Evolutionary conservation across 2,329 filamentous ascomycete species (phyloP), one percentile per base, ranked within the genome.

Genomic region (Elsinoe perseae): DNA sequence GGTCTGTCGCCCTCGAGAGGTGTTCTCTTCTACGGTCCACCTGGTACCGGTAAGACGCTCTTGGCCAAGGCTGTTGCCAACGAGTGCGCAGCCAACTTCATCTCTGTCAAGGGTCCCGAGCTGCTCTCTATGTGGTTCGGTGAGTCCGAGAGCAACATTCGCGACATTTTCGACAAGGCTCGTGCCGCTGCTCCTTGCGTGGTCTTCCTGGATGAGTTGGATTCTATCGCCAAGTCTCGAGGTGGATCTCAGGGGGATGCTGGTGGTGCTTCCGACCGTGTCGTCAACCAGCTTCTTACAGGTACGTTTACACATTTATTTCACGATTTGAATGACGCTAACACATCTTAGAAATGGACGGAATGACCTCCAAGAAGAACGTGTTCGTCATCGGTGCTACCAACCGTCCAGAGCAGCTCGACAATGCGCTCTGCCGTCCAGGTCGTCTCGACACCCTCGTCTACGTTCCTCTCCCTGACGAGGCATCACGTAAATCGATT

Each of bases 351-450:
- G 89, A 97, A 83, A 96, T 97, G 92, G 92, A 97, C 65, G 92
- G 92, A 67, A 97, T 97, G 92, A 97, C 92, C 44, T 96, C 92
- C 36, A 98, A 98, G 88, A 98, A 98, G 87, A 98, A 98, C 72
- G 93, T 98, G 62, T 98, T 98, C 76, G 93, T 98, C 63, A 98
- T 98, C 66, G 93, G 93, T 72, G 93, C 93, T 44, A 98, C 93
- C 74, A 98, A 98, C 80, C 83, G 93, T 78, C 93, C 93, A 42
- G 93, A 98, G 79, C 93, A 97, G 79, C 87, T 98, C 59, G 93
- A 98, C 74, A 93, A 93, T 71, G 93, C 93, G 65, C 82, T 98
- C 66, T 96, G 92, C 82, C 91, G 93, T 82, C 93, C 93, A 57
- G 93, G 93, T 65, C 93, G 93, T 90, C 87, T 98, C 50, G 93